These are phyloP conservation scores for Salicornia ramosissima DNA, from an alignment of 148 eudicot species.

Conservation along the genomic window DNA sequence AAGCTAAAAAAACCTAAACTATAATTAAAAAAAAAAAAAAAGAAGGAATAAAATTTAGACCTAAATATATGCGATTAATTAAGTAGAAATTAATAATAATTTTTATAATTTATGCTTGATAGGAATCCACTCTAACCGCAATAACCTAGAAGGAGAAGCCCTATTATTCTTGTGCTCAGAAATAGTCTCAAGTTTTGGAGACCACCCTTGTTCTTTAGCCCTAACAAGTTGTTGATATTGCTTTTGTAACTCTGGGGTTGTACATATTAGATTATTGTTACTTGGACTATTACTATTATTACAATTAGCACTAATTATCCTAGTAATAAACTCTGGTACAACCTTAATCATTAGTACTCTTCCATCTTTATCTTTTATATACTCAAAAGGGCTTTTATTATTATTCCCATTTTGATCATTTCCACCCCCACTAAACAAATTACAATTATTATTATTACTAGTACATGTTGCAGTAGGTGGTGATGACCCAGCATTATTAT, in stretches of 20 bases:
- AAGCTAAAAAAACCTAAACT: too few relatives aligned
- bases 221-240: conserved; percentile 66
- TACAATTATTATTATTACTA: neutral
- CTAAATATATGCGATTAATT: neutral
- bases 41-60: too few relatives aligned
- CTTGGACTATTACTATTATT: neutral
- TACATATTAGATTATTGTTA: conserved; percentile 35
- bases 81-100: neutral
- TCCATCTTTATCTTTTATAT: conserved; percentile 59
- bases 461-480: too few relatives aligned
- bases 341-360: conserved; percentile 63
- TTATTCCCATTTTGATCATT: conserved; percentile 25
- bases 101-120: conserved; percentile 17
- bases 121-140: conserved; percentile 50
- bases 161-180: conserved; percentile 51
- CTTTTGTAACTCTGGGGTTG: conserved; percentile 77
- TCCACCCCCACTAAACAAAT: conserved; percentile 17
- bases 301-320: conserved; percentile 27
- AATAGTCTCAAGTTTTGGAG: conserved; percentile 73
- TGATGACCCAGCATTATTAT: too few relatives aligned
- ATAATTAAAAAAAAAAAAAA: neutral
- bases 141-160: conserved; percentile 52
- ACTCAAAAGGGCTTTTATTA: conserved; percentile 46
- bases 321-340: conserved; percentile 49
- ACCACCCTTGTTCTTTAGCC: conserved; percentile 55